Percentiles rank a stretch among this genome's conserved stretches.
Evolutionary conservation across 345 rosid species (phyloP).

Genomic region (Schrenkiella parvula): DNA sequence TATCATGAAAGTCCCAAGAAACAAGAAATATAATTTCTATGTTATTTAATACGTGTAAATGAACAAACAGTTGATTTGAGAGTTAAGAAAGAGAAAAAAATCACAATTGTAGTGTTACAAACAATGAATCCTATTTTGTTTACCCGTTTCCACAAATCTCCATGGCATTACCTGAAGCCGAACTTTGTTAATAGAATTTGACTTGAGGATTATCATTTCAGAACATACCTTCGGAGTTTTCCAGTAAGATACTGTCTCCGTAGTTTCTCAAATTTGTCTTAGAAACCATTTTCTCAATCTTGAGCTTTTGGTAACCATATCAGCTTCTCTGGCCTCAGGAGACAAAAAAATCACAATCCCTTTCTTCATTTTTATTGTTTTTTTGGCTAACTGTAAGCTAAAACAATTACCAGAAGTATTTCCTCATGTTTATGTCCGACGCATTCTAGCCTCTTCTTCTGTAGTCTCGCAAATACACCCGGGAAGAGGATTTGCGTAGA

Average conservation of each 20-base stretch:
- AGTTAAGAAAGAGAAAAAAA: not conserved
- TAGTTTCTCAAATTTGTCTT: conserved; percentile 1
- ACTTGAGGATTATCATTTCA: not conserved
- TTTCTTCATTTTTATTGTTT: not conserved
- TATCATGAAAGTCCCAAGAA: too few relatives aligned
- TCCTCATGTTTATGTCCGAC: conserved; percentile 11
- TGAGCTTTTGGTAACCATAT: conserved; percentile 8
- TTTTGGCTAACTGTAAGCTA: conserved; percentile 16
- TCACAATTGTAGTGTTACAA: conserved; percentile 27
- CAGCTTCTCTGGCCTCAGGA: conserved; percentile 11
- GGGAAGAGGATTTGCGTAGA: conserved; percentile 82
- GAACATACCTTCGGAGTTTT: not conserved
- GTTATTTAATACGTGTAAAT: conserved; percentile 21
- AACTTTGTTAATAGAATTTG: conserved; percentile 5
- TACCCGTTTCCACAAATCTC: conserved; percentile 26
- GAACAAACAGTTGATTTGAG: conserved; percentile 4
- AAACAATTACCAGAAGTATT: conserved; percentile 13
- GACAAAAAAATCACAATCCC: not conserved
- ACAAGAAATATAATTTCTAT: conserved; percentile 6
- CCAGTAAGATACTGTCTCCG: not conserved
- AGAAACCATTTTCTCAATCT: conserved; percentile 20
- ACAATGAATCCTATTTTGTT: conserved; percentile 27
- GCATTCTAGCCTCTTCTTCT: conserved; percentile 23
- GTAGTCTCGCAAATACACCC: conserved; percentile 73
- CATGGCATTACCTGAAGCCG: conserved; percentile 6